phyloP scores from a whole-genome alignment of 192 early-diverging fungal species.

The Glomus cerebriforme region DNA sequence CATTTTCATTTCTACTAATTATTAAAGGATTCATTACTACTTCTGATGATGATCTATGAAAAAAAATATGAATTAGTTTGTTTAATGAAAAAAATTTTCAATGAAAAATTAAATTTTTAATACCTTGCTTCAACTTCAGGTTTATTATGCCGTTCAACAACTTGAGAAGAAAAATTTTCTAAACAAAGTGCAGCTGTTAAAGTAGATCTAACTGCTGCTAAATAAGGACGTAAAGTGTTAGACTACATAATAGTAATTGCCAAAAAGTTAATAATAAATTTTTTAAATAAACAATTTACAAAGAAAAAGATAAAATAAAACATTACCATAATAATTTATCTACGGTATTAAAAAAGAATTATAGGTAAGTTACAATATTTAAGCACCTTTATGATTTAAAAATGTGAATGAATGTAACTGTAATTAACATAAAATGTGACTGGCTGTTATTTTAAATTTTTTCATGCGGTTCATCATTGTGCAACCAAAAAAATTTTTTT shows the following conservation, averaged over 20 bases:
- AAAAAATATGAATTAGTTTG: neutral
- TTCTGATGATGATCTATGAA: conserved; percentile 69
- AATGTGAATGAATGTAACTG: too few relatives aligned
- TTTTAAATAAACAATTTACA: neutral
- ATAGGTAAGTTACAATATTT: too few relatives aligned
- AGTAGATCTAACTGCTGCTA: conserved; percentile 90
- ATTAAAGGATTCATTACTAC: conserved; percentile 84
- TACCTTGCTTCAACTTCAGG: conserved; percentile 95
- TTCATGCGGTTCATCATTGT: too few relatives aligned
- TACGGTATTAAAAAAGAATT: too few relatives aligned
- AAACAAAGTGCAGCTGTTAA: conserved; percentile 93
- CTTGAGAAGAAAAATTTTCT: conserved; percentile 97
- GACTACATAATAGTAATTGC: conserved; percentile 59
- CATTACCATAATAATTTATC: neutral
- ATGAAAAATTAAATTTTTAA: neutral
- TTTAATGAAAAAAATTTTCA: neutral
- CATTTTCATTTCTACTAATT: conserved; percentile 90
- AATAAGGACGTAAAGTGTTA: conserved; percentile 95
- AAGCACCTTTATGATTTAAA: too few relatives aligned
- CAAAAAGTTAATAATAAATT: neutral
- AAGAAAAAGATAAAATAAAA: neutral
- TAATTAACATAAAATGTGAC: too few relatives aligned
- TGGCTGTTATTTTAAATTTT: too few relatives aligned
- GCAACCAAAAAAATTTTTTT: too few relatives aligned
- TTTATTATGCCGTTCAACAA: conserved; percentile 97